phyloP scores from a whole-genome alignment of 257 asterid genomes.

The Solanum neorickii region DNA sequence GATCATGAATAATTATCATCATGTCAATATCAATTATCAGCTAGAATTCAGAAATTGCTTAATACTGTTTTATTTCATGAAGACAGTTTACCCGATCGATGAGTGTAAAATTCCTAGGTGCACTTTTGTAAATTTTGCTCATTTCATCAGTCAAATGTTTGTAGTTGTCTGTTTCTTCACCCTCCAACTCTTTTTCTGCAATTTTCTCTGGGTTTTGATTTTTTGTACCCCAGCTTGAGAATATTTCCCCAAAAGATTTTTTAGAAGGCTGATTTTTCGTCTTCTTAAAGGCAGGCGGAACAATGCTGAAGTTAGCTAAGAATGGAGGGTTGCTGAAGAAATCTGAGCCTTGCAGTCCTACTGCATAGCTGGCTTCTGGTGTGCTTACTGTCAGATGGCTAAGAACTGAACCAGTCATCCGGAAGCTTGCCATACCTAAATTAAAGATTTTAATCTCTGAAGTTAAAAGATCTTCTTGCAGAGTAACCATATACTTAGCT shows the following conservation, averaged over 20 bases:
- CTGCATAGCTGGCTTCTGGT: constrained; percentile 63
- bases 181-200: constrained; percentile 16
- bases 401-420: constrained; percentile 36
- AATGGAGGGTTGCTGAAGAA: constrained; percentile 43
- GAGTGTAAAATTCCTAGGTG: constrained; percentile 54
- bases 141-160: constrained; percentile 47
- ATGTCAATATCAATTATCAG: background rate
- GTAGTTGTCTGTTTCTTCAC: constrained; percentile 66
- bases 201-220: background rate
- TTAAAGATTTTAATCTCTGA: constrained; percentile 42
- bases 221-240: constrained; percentile 19
- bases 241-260: constrained; percentile 19
- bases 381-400: constrained; percentile 71
- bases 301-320: constrained; percentile 27
- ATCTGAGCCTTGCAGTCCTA: constrained; percentile 63
- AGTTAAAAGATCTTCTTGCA: constrained; percentile 27
- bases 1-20: constrained; percentile 1
- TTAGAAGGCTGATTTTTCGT: background rate
- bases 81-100: constrained; percentile 47
- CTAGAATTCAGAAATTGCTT: background rate
- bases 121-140: constrained; percentile 53
- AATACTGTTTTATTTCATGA: background rate
- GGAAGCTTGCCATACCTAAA: constrained; percentile 19
- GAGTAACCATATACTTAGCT: constrained; percentile 41
- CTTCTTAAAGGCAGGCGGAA: constrained; percentile 37